phyloP scores from a whole-genome alignment of 108 stramenopile species.

The Nitzschia sp. region DNA sequence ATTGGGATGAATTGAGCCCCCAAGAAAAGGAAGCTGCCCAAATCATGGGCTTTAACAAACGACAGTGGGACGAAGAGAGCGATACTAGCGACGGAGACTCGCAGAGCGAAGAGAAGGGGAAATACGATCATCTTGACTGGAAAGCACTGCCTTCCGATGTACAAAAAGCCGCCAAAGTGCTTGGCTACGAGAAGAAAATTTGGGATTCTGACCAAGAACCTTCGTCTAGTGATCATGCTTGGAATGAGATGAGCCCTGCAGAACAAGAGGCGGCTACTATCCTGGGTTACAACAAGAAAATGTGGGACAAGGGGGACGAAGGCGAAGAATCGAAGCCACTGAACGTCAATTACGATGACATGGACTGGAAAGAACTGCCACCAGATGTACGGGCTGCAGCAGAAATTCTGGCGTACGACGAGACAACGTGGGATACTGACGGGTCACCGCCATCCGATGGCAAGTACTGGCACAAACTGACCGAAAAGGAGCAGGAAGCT shows the following conservation, averaged over 20 bases:
- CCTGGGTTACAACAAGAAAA: constrained; percentile 44
- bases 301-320: constrained; percentile 30
- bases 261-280: constrained; percentile 31
- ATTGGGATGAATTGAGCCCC: constrained; percentile 44
- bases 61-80: constrained; percentile 36
- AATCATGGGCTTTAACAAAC: constrained; percentile 40
- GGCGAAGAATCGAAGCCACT: neutral
- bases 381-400: constrained; percentile 31
- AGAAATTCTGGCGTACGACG: constrained; percentile 23
- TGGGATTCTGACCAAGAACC: constrained; percentile 40
- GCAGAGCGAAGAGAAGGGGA: neutral
- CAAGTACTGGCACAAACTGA: constrained; percentile 43
- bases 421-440: constrained; percentile 31
- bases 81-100: constrained; percentile 18
- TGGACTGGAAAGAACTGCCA: constrained; percentile 19
- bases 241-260: constrained; percentile 3
- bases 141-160: constrained; percentile 31
- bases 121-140: constrained; percentile 41
- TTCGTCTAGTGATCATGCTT: neutral
- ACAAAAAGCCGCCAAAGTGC: constrained; percentile 32
- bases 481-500: constrained; percentile 35
- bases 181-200: constrained; percentile 40
- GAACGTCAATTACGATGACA: neutral
- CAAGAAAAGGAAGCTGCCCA: constrained; percentile 42
- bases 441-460: neutral